Evolutionary conservation across 176 grass and related monocot species (phyloP), one percentile per base, ranked within the genome.

Genomic region (Carex kokanica): DNA sequence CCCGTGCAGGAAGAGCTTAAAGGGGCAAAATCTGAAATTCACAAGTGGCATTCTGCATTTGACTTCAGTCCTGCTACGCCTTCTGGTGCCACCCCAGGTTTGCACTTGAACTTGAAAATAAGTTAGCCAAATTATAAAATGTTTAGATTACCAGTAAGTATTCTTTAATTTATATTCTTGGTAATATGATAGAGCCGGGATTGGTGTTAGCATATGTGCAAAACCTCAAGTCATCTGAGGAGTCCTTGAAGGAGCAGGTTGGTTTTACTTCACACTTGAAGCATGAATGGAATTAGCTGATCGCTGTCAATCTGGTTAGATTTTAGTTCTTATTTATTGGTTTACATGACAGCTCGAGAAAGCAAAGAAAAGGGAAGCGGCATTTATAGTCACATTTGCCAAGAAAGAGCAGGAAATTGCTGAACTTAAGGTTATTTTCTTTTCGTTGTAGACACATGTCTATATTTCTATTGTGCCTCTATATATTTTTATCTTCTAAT

Each of bases 361-460:
- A 86, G 97, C 97, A 69, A 99, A 99, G 88, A 99, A 99, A 90
- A 93, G 93, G 77, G 97, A 99, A 79, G 97, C 97, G 64, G 91
- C 97, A 78, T 99, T 88, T 71, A 99, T 99, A 68, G 91, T 99
- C 71, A 99, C 97, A 69, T 91, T 99, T 88, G 97, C 97, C 53
- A 99, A 99, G 89, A 90, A 90, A 45, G 97, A 99, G 78, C 93
- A 96, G 81, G 97, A 96, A 89, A 99, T 99, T 63, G 85, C 97
- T 38, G 97, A 95, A 83, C 71, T 99, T 29, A 99, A 99, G 97
- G 97, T 95, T 71, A 21, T 8, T 81, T 38, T 24, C 8, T 18
- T 41, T 8, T 6, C 70, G 12, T 41, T 24, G 24, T 53, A 81
- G 13, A 21, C 18, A 83, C 63, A 82, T 77, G 38, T 83, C 12